A percentile compares a stretch with the other conserved stretches of the same genome.
These are phyloP conservation scores for Fraxinus quadrangulata DNA, from an alignment of 257 asterid genomes.

Conservation along the genomic window DNA sequence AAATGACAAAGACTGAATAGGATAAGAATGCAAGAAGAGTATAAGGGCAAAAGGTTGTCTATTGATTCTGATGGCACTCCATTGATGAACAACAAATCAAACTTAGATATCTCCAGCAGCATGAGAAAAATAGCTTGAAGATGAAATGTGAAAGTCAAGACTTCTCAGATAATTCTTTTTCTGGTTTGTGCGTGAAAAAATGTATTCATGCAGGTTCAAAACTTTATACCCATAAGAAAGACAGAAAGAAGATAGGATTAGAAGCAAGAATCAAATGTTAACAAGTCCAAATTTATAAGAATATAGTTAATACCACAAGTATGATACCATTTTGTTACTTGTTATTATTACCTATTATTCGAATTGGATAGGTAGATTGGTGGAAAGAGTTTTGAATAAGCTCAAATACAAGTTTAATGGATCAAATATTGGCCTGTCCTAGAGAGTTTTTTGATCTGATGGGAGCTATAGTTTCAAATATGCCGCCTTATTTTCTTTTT, in stretches of 20 bases:
- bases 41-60: not conserved
- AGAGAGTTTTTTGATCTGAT: not conserved
- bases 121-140: constrained; percentile 8
- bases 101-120: constrained; percentile 9
- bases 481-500: not conserved
- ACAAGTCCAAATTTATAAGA: not conserved
- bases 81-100: not conserved
- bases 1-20: constrained; percentile 25
- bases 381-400: constrained; percentile 1
- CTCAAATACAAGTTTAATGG: not conserved
- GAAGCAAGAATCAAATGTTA: not conserved
- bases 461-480: not conserved
- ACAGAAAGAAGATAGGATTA: not conserved
- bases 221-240: not conserved
- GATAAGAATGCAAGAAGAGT: constrained; percentile 14
- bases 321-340: not conserved
- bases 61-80: constrained; percentile 3
- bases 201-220: constrained; percentile 2
- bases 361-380: not conserved
- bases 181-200: not conserved
- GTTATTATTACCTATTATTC: not conserved
- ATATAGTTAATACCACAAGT: not conserved
- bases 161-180: not conserved
- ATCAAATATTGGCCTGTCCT: not conserved
- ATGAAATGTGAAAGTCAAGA: constrained; percentile 3